phyloP scores from a whole-genome alignment of 257 asterid genomes.

The Solanum tacnaense region DNA sequence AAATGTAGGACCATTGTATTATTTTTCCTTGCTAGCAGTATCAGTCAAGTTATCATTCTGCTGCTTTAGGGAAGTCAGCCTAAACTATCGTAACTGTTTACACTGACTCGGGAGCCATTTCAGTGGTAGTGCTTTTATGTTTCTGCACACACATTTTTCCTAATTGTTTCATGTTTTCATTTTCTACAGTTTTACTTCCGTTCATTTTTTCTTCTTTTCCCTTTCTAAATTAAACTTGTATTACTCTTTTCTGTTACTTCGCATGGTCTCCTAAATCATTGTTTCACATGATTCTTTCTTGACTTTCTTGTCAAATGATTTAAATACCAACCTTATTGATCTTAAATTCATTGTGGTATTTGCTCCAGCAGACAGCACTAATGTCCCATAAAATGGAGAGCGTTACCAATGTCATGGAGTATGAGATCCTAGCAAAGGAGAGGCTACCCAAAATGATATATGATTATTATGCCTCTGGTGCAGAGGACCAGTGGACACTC shows the following conservation, averaged over 20 bases:
- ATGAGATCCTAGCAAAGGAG: conserved; percentile 44
- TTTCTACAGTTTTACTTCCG: background rate
- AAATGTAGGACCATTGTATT: background rate
- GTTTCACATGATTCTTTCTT: background rate
- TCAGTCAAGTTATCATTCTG: background rate
- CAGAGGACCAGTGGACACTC: conserved; percentile 78
- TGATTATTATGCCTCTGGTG: conserved; percentile 64
- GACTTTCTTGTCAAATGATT: background rate
- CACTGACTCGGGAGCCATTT: background rate
- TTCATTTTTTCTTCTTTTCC: background rate
- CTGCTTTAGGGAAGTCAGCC: background rate
- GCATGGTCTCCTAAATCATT: background rate
- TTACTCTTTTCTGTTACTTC: background rate
- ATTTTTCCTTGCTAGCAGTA: background rate
- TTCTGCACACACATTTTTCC: background rate
- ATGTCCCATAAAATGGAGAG: conserved; percentile 26
- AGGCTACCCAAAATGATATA: conserved; percentile 61
- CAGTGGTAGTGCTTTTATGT: background rate
- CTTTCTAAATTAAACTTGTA: background rate
- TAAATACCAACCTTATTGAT: background rate
- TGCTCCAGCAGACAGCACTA: background rate
- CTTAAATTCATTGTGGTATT: background rate
- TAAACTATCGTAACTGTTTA: background rate
- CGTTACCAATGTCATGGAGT: conserved; percentile 63
- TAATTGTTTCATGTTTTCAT: background rate